phyloP scores from a whole-genome alignment of 176 grass and related monocot species.

The Juncus inflexus region DNA sequence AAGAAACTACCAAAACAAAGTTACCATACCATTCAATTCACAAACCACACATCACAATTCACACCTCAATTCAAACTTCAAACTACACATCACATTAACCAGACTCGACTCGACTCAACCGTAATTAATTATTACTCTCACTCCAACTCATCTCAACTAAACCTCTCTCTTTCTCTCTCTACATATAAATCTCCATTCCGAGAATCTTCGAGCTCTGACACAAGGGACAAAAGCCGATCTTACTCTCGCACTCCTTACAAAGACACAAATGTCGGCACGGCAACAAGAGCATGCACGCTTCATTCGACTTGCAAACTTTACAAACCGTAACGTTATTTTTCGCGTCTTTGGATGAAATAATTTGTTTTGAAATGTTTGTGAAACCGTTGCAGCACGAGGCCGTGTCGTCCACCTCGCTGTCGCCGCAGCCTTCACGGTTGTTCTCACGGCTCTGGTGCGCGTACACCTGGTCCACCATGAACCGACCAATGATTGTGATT shows the following conservation, averaged over 20 bases:
- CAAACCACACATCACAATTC: too few relatives aligned
- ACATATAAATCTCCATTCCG: constrained; percentile 99
- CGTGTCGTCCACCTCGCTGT: constrained; percentile 95
- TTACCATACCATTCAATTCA: too few relatives aligned
- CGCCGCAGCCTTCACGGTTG: constrained; percentile 93
- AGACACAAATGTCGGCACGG: constrained; percentile 95
- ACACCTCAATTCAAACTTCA: too few relatives aligned
- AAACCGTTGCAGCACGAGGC: constrained; percentile 82
- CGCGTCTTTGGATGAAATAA: constrained; percentile 49
- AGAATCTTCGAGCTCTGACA: constrained; percentile 93
- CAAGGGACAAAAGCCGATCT: constrained; percentile 84
- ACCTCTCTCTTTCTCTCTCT: constrained; percentile 6
- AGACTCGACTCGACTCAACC: too few relatives aligned
- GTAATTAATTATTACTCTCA: not conserved
- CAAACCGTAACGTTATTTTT: constrained; percentile 48
- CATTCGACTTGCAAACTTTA: constrained; percentile 76
- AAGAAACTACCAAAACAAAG: too few relatives aligned
- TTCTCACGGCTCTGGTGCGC: constrained; percentile 86
- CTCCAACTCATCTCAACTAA: not conserved
- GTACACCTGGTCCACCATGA: constrained; percentile 53
- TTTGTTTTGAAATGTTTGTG: constrained; percentile 43
- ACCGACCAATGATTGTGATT: not conserved
- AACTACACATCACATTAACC: too few relatives aligned
- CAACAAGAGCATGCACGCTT: constrained; percentile 85
- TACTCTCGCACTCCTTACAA: constrained; percentile 94